Evolutionary conservation across 2,329 filamentous ascomycete species (phyloP), one percentile per base, ranked within the genome.

Genomic region (Ambrosiella xylebori): DNA sequence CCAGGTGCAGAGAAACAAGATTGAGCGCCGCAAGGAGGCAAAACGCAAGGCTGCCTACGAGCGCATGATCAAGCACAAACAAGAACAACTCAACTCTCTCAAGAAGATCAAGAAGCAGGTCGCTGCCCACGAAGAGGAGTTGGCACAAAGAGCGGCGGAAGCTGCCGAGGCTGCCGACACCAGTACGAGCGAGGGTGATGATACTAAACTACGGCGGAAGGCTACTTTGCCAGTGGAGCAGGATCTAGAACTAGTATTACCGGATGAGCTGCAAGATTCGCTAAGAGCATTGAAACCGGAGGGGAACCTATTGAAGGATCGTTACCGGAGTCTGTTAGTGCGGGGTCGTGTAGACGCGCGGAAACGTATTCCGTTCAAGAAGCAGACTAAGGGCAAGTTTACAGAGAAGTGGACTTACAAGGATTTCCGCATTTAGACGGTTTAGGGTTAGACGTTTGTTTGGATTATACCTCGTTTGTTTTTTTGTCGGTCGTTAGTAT

Each of bases 351-450:
- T 98, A 61, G 93, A 98, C 75, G 79, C 80, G 54, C 79, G 93
- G 64, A 84, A 84, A 68, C 83, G 84, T 56, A 80, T 91, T 59
- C 79, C 84, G 6, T 91, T 93, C 72, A 79, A 78, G 65, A 95
- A 87, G 77, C 87, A 93, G 75, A 80, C 81, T 62, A 90, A 83
- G 76, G 82, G 75, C 64, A 88, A 86, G 69, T 71, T 82, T 56
- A 95, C 88, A 6, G 93, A 97, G 79, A 98, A 97, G 73, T 98
- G 93, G 93, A 82, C 84, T 50, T 87, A 95, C 75, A 98, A 98
- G 77, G 93, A 98, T 69, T 98, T 95, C 63, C 64, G 65, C 54
- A 62, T 72, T 62, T 54, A 61, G 37, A 58, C 51, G 36, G 38
- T 45, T 27, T 27, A 27, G 27, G 49, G 41, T 57, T 17, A 13